A percentile compares a stretch with the other conserved stretches of the same genome.
These are phyloP conservation scores for Quercus aquifolioides DNA, from an alignment of 306 rosid species.

Conservation along the genomic window DNA sequence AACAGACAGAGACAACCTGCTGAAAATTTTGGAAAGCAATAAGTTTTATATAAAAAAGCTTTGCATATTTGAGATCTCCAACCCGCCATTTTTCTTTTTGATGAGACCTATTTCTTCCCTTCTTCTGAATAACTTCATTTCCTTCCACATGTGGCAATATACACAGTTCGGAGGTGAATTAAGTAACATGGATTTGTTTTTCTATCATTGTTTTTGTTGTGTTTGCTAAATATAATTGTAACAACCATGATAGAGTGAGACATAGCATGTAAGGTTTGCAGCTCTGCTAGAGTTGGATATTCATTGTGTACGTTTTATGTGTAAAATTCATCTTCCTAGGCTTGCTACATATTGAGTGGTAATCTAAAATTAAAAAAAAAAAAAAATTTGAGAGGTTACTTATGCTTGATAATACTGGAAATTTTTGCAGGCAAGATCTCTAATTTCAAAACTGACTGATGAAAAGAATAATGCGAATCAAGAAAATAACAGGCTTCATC, in stretches of 20 bases:
- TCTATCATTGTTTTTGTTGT: background rate
- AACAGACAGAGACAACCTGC: background rate
- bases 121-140: background rate
- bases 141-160: background rate
- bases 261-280: background rate
- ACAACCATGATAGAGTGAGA: too few species aligned
- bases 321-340: background rate
- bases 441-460: conserved; percentile 62
- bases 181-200: background rate
- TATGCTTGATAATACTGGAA: conserved; percentile 16
- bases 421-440: conserved; percentile 64
- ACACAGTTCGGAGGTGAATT: background rate
- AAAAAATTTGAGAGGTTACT: background rate
- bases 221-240: background rate
- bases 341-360: background rate
- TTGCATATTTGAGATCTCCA: background rate
- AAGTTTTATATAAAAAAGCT: background rate
- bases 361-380: too few species aligned
- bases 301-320: background rate
- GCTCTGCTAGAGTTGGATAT: conserved; percentile 1
- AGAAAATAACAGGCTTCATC: conserved; percentile 69
- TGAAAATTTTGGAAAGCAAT: background rate
- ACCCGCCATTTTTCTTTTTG: background rate
- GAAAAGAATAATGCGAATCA: conserved; percentile 69
- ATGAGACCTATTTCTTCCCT: background rate